phyloP scores from a whole-genome alignment of 768 basidiomycete species.

The Xerocomus brunneocitrinus region DNA sequence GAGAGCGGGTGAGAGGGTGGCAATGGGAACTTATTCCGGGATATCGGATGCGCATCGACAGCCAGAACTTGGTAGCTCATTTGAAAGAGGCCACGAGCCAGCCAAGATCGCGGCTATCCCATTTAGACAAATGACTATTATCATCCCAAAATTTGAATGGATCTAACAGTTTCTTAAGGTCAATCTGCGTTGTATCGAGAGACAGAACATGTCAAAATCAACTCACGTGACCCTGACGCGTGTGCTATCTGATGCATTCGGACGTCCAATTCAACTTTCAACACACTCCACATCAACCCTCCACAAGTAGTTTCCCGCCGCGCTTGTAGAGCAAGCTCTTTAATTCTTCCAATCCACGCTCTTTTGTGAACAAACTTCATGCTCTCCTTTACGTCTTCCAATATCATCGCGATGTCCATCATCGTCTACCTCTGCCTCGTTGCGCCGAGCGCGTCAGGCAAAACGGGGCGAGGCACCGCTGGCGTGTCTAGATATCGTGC shows the following conservation, averaged over 20 bases:
- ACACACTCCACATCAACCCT: not conserved
- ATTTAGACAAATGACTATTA: too few relatives aligned
- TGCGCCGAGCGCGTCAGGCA: conserved; percentile 8
- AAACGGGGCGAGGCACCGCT: not conserved
- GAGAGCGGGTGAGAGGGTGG: too few relatives aligned
- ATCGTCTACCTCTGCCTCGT: conserved; percentile 10
- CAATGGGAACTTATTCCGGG: too few relatives aligned
- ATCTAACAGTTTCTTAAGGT: too few relatives aligned
- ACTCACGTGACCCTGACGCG: conserved; percentile 20
- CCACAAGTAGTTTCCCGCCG: not conserved
- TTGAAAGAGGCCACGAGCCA: too few relatives aligned
- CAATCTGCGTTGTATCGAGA: too few relatives aligned
- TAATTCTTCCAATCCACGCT: not conserved
- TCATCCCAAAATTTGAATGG: too few relatives aligned
- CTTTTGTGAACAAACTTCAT: not conserved
- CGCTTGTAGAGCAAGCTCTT: conserved; percentile 15
- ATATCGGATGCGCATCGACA: too few relatives aligned
- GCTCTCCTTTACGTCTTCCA: conserved; percentile 6
- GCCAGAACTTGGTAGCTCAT: too few relatives aligned
- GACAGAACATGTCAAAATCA: conserved; percentile 8
- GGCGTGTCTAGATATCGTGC: conserved; percentile 8
- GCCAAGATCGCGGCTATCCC: too few relatives aligned
- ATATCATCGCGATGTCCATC: conserved; percentile 9
- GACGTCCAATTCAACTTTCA: not conserved
- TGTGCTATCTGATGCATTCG: not conserved